A percentile compares a stretch with the other conserved stretches of the same genome.
phyloP scores from a whole-genome alignment of 768 basidiomycete species.

The Agrocybe pediades region DNA sequence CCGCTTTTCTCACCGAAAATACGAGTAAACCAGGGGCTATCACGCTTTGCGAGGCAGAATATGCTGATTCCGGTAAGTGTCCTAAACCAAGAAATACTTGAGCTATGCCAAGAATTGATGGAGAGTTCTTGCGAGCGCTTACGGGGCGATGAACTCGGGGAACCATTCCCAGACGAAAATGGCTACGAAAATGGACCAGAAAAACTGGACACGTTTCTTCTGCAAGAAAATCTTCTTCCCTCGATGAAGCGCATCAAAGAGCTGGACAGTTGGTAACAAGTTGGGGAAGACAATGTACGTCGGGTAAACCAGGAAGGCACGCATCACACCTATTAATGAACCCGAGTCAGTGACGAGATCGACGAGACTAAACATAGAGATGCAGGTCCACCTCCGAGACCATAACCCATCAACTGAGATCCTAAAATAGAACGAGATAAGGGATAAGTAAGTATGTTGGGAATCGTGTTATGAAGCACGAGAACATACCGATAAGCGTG shows the following conservation, averaged over 20 bases:
- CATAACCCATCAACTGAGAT: slow-evolving; percentile 43
- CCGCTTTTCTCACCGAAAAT: slow-evolving; percentile 44
- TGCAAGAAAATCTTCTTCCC: slow-evolving; percentile 43
- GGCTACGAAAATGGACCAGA: slow-evolving; percentile 53
- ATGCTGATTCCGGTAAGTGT: slow-evolving; percentile 64
- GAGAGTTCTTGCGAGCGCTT: neutral
- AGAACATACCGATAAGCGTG: slow-evolving; percentile 34
- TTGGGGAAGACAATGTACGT: slow-evolving; percentile 49
- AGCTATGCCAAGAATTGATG: too few species aligned
- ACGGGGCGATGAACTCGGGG: slow-evolving; percentile 51
- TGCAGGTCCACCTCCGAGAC: slow-evolving; percentile 26
- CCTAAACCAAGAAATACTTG: slow-evolving; percentile 23
- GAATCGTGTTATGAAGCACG: neutral
- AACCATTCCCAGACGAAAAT: slow-evolving; percentile 63
- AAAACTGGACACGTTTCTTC: slow-evolving; percentile 57
- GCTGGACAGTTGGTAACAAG: slow-evolving; percentile 34
- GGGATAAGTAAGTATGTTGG: neutral
- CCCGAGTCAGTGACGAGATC: neutral
- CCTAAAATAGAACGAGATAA: slow-evolving; percentile 13
- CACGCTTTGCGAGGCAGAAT: slow-evolving; percentile 53
- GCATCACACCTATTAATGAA: slow-evolving; percentile 35
- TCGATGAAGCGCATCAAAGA: slow-evolving; percentile 48
- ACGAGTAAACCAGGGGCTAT: slow-evolving; percentile 52
- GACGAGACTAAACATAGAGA: neutral
- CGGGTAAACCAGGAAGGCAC: slow-evolving; percentile 54